These are phyloP conservation scores for Elsinoe batatas DNA, from an alignment of 2,329 filamentous ascomycete genomes.

Conservation along the genomic window DNA sequence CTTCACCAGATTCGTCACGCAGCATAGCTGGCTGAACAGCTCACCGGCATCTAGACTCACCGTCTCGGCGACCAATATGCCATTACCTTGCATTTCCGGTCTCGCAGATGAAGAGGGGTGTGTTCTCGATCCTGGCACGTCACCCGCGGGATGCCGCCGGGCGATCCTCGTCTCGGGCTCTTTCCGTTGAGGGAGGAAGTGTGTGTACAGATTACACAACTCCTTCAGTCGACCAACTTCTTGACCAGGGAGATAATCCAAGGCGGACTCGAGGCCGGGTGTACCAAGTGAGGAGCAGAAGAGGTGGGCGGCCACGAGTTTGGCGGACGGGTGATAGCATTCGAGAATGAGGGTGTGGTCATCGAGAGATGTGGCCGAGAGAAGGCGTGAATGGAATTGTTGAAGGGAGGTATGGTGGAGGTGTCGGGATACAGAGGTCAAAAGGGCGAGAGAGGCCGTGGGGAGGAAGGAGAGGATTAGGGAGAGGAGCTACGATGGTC, in stretches of 20 bases:
- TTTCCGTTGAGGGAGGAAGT: conserved; percentile 55
- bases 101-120: conserved; percentile 21
- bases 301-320: conserved; percentile 58
- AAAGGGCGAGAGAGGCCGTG: conserved; percentile 38
- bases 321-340: conserved; percentile 64
- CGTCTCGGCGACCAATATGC: conserved; percentile 43
- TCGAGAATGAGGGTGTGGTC: conserved; percentile 64
- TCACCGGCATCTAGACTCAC: conserved; percentile 60
- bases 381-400: conserved; percentile 55
- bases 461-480: conserved; percentile 33
- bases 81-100: conserved; percentile 2
- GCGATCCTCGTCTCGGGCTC: conserved; percentile 40
- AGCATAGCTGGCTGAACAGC: conserved; percentile 64
- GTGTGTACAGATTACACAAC: conserved; percentile 54
- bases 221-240: conserved; percentile 38
- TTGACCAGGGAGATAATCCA: conserved; percentile 26
- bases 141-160: conserved; percentile 36
- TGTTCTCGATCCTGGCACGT: conserved; percentile 38
- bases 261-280: conserved; percentile 42
- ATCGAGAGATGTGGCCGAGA: conserved; percentile 47
- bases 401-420: conserved; percentile 54
- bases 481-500: conserved; percentile 31
- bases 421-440: conserved; percentile 51
- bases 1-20: conserved; percentile 58
- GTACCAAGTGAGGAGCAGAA: conserved; percentile 60